These are phyloP conservation scores for Austroboletus niveus DNA, from an alignment of 1,284 basidiomycete species.

Conservation along the genomic window DNA sequence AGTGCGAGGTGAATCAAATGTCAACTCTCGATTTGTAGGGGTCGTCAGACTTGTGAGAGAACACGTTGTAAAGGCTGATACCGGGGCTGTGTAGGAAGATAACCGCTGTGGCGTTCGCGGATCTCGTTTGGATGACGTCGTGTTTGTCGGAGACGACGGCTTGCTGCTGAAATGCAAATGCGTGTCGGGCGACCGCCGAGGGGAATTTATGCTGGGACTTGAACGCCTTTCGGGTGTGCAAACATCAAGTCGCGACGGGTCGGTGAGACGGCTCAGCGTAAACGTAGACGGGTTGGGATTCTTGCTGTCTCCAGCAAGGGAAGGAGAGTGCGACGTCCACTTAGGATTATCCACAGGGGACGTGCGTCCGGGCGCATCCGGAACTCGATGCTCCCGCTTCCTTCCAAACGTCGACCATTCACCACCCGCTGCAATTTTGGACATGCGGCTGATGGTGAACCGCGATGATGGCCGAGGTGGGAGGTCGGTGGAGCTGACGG, in stretches of 20 bases:
- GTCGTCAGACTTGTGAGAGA: slow-evolving; percentile 22
- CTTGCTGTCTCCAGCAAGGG: slow-evolving; percentile 11
- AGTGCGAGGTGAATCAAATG: slow-evolving; percentile 38
- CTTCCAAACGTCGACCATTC: slow-evolving; percentile 48
- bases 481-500: slow-evolving; percentile 7
- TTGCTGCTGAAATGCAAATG: slow-evolving; percentile 13
- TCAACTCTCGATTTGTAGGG: slow-evolving; percentile 16
- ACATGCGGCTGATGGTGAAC: slow-evolving; percentile 23
- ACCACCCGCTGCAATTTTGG: slow-evolving; percentile 26
- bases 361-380: slow-evolving; percentile 15
- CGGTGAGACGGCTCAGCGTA: slow-evolving; percentile 20
- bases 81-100: slow-evolving; percentile 19
- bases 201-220: slow-evolving; percentile 12
- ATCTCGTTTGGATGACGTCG: slow-evolving; percentile 27
- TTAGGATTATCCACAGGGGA: slow-evolving; percentile 12
- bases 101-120: slow-evolving; percentile 28
- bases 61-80: slow-evolving; percentile 10
- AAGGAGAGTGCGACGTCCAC: slow-evolving; percentile 15
- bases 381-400: slow-evolving; percentile 19
- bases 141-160: slow-evolving; percentile 27
- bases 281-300: slow-evolving; percentile 17
- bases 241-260: slow-evolving; percentile 7
- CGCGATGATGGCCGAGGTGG: slow-evolving; percentile 11
- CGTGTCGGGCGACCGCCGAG: slow-evolving; percentile 16
- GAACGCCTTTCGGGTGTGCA: slow-evolving; percentile 11